Evolutionary conservation across 1,139 yeast species (phyloP), one percentile per base, ranked within the genome.

Genomic region (Debaryomyces sp.): DNA sequence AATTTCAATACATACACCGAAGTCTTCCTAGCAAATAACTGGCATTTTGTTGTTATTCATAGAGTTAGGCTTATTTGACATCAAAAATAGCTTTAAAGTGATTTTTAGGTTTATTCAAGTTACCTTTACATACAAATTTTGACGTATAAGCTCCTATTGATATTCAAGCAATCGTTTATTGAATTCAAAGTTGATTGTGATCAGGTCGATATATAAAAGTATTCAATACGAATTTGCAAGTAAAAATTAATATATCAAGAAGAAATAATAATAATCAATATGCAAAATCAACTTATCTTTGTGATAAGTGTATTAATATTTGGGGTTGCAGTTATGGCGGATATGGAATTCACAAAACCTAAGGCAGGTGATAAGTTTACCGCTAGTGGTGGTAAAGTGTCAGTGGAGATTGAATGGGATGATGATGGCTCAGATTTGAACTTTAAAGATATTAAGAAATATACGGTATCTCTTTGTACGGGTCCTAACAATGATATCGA

Each of bases 401-500:
- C 71, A 0, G 64, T 92, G 36, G 62, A 71, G 0, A 54, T 92
- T 35, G 56, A 68, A 30, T 91, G 97, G 96, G 64, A 68, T 5
- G 94, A 89, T 56, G 75, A 69, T 49, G 66, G 67, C 13, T 73
- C 74, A 45, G 62, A 59, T 26, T 56, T 58, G 37, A 54, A 74
- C 1, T 61, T 87, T 43, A 46, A 60, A 1, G 73, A 79, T 10
- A 77, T 82, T 29, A 54, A 67, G 5, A 53, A 69, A 0, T 83
- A 80, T 54, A 73, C 85, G 1, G 72, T 92, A 50, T 67, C 72
- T 26, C 71, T 92, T 48, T 85, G 95, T 68, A 80, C 90, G 2
- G 96, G 96, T 18, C 67, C 84, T 21, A 80, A 83, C 60, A 34
- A 61, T 18, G 62, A 70, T 6, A 77, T 85, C 52, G 62, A 75